phyloP scores from a whole-genome alignment of 192 early-diverging fungal genomes.

The Martensiomyces pterosporus region DNA sequence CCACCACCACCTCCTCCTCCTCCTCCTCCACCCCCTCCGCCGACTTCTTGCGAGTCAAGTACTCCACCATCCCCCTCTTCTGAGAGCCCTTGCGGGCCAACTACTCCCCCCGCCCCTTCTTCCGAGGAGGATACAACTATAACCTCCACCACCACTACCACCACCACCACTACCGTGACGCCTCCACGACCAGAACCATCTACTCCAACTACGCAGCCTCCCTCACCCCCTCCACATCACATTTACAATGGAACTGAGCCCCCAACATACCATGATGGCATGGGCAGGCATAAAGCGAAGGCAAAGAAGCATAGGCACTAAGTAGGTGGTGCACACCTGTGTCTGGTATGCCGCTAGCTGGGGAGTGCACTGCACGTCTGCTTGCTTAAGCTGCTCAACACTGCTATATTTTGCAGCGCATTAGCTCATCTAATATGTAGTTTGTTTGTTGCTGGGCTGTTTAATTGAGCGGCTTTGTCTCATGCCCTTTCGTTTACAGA shows the following conservation, averaged over 20 bases:
- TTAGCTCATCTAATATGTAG: not conserved
- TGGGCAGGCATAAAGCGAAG: no score
- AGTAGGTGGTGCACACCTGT: no score
- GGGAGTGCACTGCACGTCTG: not conserved
- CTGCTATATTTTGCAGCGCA: not conserved
- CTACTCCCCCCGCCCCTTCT: slow-evolving; percentile 1
- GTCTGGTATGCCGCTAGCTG: not conserved
- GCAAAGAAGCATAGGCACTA: no score
- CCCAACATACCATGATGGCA: not conserved
- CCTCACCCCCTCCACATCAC: no score
- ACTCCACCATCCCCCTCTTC: no score
- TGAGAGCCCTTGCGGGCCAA: not conserved
- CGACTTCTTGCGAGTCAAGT: not conserved
- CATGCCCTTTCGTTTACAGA: no score
- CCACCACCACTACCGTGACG: slow-evolving; percentile 3
- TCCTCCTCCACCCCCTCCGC: slow-evolving; percentile 11
- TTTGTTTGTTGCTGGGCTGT: not conserved
- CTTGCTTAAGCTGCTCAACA: not conserved
- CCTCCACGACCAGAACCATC: slow-evolving; percentile 10
- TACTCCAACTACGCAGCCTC: not conserved
- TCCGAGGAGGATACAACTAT: slow-evolving; percentile 8
- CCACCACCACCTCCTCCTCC: slow-evolving; percentile 4
- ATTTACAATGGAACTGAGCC: no score
- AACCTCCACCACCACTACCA: slow-evolving; percentile 34
- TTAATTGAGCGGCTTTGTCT: no score